Evolutionary conservation across 176 grass and related monocot species (phyloP).

Genomic region (Aegilops sharonensis): DNA sequence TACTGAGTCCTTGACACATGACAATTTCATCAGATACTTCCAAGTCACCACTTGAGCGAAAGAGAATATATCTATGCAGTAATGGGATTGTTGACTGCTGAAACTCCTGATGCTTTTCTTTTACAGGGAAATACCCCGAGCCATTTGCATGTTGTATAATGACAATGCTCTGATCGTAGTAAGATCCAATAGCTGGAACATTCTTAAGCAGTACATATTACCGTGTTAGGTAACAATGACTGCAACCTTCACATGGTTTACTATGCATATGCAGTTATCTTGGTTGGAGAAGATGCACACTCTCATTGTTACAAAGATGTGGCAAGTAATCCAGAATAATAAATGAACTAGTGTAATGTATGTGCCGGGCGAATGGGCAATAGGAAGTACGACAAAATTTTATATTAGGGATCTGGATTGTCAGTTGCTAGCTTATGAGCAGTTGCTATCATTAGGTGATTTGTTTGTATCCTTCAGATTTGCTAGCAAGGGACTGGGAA

Average conservation of each 20-base stretch:
- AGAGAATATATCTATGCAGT: conserved; percentile 23
- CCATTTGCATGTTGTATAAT: neutral
- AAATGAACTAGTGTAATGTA: neutral
- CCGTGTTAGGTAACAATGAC: neutral
- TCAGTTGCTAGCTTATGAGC: conserved; percentile 7
- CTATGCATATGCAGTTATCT: conserved; percentile 2
- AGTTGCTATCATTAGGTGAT: neutral
- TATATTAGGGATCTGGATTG: neutral
- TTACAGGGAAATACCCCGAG: neutral
- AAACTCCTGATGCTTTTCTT: neutral
- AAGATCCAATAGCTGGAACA: conserved; percentile 6
- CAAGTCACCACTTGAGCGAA: conserved; percentile 21
- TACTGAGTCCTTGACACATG: conserved; percentile 5
- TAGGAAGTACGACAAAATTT: neutral
- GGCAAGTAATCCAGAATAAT: conserved; percentile 5
- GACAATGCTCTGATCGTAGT: neutral
- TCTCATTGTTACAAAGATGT: conserved; percentile 9
- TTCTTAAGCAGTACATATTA: neutral
- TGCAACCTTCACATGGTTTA: neutral
- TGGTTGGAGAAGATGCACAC: neutral
- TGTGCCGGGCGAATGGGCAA: neutral
- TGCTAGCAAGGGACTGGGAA: neutral
- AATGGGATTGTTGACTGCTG: conserved; percentile 4
- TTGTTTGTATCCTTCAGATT: neutral
- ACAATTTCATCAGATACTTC: conserved; percentile 20